Evolutionary conservation across 2,329 filamentous ascomycete species (phyloP).

Genomic region (Graphilbum fragrans): DNA sequence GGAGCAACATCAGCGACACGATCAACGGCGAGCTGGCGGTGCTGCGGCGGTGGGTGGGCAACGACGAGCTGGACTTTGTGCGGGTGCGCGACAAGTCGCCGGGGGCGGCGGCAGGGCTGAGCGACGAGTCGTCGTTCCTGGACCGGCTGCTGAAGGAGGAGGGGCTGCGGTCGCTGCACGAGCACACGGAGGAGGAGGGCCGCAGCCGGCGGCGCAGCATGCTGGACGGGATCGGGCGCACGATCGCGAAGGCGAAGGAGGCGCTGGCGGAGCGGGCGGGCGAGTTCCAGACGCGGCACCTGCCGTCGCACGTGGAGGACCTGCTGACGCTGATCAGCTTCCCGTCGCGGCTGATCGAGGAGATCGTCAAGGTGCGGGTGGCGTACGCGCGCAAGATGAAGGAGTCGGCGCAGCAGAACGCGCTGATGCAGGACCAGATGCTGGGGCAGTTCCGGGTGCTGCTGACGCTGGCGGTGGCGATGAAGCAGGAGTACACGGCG

Average conservation of each 20-base stretch:
- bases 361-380: conserved; percentile 85
- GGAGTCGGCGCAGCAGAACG: conserved; percentile 81
- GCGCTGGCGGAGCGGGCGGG: conserved; percentile 80
- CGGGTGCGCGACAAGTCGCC: conserved; percentile 59
- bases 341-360: conserved; percentile 86
- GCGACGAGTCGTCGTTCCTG: conserved; percentile 86
- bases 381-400: conserved; percentile 92
- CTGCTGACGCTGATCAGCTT: conserved; percentile 94
- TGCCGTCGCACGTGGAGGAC: conserved; percentile 95
- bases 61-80: conserved; percentile 84
- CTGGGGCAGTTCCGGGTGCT: conserved; percentile 92
- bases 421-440: conserved; percentile 95
- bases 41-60: conserved; percentile 92
- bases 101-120: conserved; percentile 57
- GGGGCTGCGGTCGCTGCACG: conserved; percentile 81
- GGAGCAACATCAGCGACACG: conserved; percentile 93
- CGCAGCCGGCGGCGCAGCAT: conserved; percentile 55
- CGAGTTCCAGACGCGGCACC: conserved; percentile 74
- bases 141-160: conserved; percentile 94
- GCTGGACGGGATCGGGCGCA: conserved; percentile 68
- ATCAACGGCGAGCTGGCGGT: conserved; percentile 92
- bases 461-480: conserved; percentile 79
- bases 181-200: conserved; percentile 39
- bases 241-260: conserved; percentile 87
- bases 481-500: conserved; percentile 77